Conservation (phyloP, 1,284 basidiomycete genomes). For the Fomitiporia mediterranea region DNA sequence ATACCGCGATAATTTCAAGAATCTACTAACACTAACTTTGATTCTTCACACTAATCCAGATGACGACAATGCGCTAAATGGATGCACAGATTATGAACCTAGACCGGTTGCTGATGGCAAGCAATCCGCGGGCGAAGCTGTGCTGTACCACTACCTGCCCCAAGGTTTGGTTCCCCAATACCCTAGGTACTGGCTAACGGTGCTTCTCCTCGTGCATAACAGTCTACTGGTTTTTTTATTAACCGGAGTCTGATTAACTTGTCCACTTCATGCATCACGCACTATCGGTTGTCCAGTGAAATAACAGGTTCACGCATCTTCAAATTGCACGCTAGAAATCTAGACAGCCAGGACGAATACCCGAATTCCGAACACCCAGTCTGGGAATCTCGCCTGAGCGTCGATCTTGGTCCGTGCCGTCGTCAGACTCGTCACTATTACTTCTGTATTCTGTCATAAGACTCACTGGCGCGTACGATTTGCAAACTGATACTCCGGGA, state of each 20-base stretch:
- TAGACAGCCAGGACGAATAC: background rate
- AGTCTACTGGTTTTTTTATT: background rate
- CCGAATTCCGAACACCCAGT: background rate
- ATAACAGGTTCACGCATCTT: background rate
- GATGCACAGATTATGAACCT: background rate
- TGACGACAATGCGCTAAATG: constrained; percentile 1
- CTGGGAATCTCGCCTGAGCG: too few species aligned
- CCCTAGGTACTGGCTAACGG: background rate
- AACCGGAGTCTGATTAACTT: background rate
- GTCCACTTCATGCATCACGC: background rate
- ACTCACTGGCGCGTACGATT: background rate
- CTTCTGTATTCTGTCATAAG: too few species aligned
- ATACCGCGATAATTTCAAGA: constrained; percentile 2
- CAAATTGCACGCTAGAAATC: background rate
- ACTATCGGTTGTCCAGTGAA: background rate
- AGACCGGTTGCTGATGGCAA: background rate
- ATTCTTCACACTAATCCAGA: constrained; percentile 6
- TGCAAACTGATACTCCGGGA: background rate
- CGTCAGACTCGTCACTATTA: background rate
- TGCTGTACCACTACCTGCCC: background rate
- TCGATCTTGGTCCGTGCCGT: constrained; percentile 1
- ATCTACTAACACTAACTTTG: background rate
- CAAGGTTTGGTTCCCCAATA: background rate
- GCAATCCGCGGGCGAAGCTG: background rate
- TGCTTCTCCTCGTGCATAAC: background rate